Conservation (phyloP, 2,329 filamentous ascomycete species). For the Lachnellula hyalina region DNA sequence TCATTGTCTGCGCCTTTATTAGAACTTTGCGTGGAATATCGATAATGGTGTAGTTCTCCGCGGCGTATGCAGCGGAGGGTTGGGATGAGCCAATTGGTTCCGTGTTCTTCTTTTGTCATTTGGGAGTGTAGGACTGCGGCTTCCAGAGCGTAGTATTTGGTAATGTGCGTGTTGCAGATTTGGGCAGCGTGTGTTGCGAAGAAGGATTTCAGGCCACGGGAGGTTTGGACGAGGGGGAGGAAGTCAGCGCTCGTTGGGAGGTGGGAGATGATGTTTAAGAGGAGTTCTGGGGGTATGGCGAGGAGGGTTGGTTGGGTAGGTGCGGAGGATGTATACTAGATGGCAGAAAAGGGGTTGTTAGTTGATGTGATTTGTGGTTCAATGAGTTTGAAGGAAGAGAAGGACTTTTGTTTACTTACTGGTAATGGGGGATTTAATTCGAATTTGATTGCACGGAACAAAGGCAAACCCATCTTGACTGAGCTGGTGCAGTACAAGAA, state of each 20-base stretch:
- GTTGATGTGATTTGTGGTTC: not conserved
- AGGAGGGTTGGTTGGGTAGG: slow-evolving; percentile 5
- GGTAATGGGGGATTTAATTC: no score
- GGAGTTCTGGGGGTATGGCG: slow-evolving; percentile 33
- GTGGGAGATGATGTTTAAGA: slow-evolving; percentile 30
- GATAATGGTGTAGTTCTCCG: not conserved
- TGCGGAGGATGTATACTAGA: not conserved
- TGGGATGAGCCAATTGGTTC: slow-evolving; percentile 16
- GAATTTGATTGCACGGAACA: no score
- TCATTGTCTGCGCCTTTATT: no score
- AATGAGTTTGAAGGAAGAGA: not conserved
- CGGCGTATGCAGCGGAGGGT: slow-evolving; percentile 10
- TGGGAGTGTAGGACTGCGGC: slow-evolving; percentile 11
- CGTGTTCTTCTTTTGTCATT: not conserved
- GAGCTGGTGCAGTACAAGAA: not conserved
- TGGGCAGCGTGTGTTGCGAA: slow-evolving; percentile 14
- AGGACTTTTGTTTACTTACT: not conserved
- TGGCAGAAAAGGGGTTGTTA: not conserved
- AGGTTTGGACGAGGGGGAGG: slow-evolving; percentile 17
- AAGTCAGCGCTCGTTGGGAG: slow-evolving; percentile 13
- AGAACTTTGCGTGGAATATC: no score
- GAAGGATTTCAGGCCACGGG: slow-evolving; percentile 13
- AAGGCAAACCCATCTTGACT: not conserved
- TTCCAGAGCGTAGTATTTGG: slow-evolving; percentile 2
- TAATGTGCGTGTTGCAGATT: slow-evolving; percentile 20